Evolutionary conservation across 2,329 filamentous ascomycete genomes (phyloP), one percentile per base, ranked within the genome.

Genomic region (Plenodomus tracheiphilus): DNA sequence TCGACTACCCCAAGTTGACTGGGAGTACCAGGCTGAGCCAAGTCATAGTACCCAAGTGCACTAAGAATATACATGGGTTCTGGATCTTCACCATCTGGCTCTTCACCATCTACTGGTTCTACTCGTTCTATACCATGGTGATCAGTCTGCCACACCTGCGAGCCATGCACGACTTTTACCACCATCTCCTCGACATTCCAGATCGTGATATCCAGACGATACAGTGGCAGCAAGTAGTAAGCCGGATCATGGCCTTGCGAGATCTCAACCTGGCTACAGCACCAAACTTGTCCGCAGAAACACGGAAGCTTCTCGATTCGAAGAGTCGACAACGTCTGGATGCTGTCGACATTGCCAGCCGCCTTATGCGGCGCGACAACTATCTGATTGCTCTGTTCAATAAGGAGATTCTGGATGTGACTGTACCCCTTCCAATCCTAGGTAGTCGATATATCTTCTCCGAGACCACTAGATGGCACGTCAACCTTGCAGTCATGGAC

Each of bases 351-450:
- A 97, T 99, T 69, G 94, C 94, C 6, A 99, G 97, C 67, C 85
- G 94, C 25, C 76, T 99, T 39, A 97, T 99, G 94, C 87, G 94
- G 50, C 88, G 90, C 66, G 93, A 97, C 55, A 99, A 99, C 66
- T 99, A 97, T 64, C 83, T 97, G 54, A 97, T 99, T 63, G 94
- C 94, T 4, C 80, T 99, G 64, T 91, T 97, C 75, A 99, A 99
- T 78, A 97, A 99, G 72, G 94, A 97, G 53, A 84, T 97, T 32
- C 74, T 99, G 36, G 87, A 99, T 66, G 78, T 97, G 39, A 91
- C 89, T 0, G 81, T 97, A 2, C 90, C 91, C 2, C 74, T 99
- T 2, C 94, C 94, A 0, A 92, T 97, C 55, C 65, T 97, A 2
- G 83, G 86, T 34, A 85, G 85, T 37, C 84, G 88, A 18, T 89